A percentile compares a stretch with the other conserved stretches of the same genome.
These are phyloP conservation scores for Lathyrus oleraceus DNA, from an alignment of 306 rosid genomes.

Conservation along the genomic window DNA sequence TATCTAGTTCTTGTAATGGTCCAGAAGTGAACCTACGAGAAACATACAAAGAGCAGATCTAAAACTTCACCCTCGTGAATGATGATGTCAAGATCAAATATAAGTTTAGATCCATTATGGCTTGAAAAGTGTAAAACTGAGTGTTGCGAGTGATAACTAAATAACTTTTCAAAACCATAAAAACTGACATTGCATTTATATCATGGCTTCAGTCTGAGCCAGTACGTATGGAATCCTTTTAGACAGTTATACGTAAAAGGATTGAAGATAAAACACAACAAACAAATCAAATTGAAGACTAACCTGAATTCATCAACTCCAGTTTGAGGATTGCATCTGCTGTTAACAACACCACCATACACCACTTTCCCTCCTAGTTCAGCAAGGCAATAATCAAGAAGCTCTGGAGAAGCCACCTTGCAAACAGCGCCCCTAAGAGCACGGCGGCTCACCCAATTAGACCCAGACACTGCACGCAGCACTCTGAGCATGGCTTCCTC, in stretches of 20 bases:
- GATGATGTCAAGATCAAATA: slow-evolving; percentile 24
- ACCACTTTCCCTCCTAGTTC: slow-evolving; percentile 79
- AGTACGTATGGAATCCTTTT: slow-evolving; percentile 1
- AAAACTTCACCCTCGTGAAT: slow-evolving; percentile 9
- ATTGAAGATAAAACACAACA: background rate
- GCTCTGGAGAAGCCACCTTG: slow-evolving; percentile 74
- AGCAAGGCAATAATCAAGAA: slow-evolving; percentile 78
- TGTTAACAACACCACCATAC: slow-evolving; percentile 66
- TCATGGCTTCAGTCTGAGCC: slow-evolving; percentile 6
- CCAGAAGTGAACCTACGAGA: background rate
- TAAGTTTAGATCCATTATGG: slow-evolving; percentile 4
- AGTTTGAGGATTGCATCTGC: slow-evolving; percentile 67
- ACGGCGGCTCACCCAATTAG: slow-evolving; percentile 80
- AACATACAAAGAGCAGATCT: background rate
- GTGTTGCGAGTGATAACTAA: background rate
- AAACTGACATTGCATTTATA: background rate
- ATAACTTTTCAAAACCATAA: background rate
- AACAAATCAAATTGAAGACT: slow-evolving; percentile 28
- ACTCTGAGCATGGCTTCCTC: slow-evolving; percentile 85
- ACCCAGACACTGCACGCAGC: slow-evolving; percentile 85
- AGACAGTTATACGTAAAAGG: slow-evolving; percentile 1
- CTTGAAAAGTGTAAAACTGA: slow-evolving; percentile 5
- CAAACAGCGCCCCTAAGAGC: slow-evolving; percentile 83
- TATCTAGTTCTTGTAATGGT: background rate
- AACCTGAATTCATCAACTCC: slow-evolving; percentile 82